Evolutionary conservation across 768 basidiomycete species (phyloP), one percentile per base, ranked within the genome.

Genomic region (Dendrothele bispora): DNA sequence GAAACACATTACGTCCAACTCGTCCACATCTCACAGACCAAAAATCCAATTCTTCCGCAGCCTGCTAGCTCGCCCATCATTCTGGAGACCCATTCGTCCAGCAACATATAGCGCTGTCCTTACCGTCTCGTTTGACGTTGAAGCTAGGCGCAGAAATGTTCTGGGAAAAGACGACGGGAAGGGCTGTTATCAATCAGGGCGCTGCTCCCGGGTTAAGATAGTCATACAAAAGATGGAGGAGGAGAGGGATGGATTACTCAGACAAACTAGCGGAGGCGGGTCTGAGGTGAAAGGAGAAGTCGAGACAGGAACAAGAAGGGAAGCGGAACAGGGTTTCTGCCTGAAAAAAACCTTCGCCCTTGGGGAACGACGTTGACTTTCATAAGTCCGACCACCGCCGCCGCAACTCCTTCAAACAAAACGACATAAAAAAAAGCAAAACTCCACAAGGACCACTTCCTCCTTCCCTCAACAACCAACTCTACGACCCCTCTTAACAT

Each of bases 191-290:
- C 1, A 94, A 97, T 65, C 78, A 97, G 20, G 95, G 95, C 14
- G 90, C 90, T 0, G 91, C 93, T 0, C 95, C 95, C 0, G 94
- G 94, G 0, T 86, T 41, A 94, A 97, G 60, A 93, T 93, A 10
- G 83, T 82, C 12, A 77, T 82, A 0, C 72, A 71, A 26, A 77
- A n/a, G n/a, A n/a, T n/a, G n/a, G n/a, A n/a, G n/a, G n/a, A n/a
- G n/a, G n/a, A n/a, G n/a, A n/a, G n/a, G 79, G 47, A 61, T 90
- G n/a, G 83, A 84, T 3, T 82, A 78, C 74, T 55, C 42, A 11
- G n/a, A n/a, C n/a, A n/a, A n/a, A n/a, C n/a, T n/a, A n/a, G 22
- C 25, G 34, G 22, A 36, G n/a, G n/a, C n/a, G 25, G 54, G 51
- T 30, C 48, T 48, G 25, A 43, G 44, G 25, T 27, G 28, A 38